Conservation (phyloP, 176 grass and related monocot species). For the Tuctoria greenei region DNA sequence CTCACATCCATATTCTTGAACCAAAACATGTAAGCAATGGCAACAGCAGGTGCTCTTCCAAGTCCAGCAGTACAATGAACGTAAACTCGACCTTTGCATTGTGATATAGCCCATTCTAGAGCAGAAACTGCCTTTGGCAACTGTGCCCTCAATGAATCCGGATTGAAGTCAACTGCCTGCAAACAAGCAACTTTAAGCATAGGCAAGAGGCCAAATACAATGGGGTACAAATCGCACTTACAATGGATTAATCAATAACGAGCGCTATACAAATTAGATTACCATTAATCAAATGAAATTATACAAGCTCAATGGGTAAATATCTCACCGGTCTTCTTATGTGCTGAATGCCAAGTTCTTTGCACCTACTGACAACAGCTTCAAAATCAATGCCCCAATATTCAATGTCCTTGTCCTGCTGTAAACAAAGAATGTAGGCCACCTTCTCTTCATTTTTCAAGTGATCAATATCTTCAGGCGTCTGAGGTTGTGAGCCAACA, state of each 20-base stretch:
- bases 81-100: conserved; percentile 66
- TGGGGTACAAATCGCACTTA: not conserved
- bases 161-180: conserved; percentile 79
- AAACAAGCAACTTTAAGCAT: conserved; percentile 1
- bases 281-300: not conserved
- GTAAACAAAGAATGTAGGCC: conserved; percentile 76
- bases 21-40: conserved; percentile 92
- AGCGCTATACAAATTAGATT: not conserved
- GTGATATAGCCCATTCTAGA: conserved; percentile 80
- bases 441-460: conserved; percentile 79
- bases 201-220: not conserved
- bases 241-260: not conserved
- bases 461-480: conserved; percentile 75
- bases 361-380: conserved; percentile 63
- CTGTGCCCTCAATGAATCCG: conserved; percentile 72
- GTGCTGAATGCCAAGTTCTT: conserved; percentile 67
- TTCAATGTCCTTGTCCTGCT: conserved; percentile 87
- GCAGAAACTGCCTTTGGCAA: conserved; percentile 76
- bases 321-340: conserved; percentile 76
- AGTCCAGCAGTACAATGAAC: conserved; percentile 88
- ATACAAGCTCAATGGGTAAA: not conserved
- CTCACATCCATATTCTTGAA: conserved; percentile 79
- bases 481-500: conserved; percentile 93
- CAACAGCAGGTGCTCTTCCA: conserved; percentile 77
- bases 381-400: conserved; percentile 88